Conservation (phyloP, 2,329 filamentous ascomycete species). For the Paracoccidioides brasiliensis region DNA sequence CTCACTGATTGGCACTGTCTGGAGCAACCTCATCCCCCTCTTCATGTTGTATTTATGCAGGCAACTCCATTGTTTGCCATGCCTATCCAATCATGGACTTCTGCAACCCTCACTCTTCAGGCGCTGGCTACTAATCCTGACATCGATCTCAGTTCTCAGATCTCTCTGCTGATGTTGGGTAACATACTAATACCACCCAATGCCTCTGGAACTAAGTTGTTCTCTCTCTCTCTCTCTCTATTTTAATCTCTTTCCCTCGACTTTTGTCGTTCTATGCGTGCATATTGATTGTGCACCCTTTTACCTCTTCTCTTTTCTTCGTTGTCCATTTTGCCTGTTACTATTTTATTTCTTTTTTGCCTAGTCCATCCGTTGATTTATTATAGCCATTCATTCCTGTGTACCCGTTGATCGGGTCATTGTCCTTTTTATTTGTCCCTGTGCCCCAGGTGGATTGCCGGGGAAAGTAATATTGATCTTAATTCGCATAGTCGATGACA, state of each 20-base stretch:
- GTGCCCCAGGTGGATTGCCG: neutral
- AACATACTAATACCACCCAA: neutral
- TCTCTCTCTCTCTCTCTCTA: constrained; percentile 17
- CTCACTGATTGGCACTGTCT: neutral
- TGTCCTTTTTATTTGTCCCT: neutral
- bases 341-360: constrained; percentile 12
- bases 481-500: neutral
- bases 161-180: neutral
- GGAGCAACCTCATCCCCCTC: neutral
- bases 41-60: neutral
- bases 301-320: constrained; percentile 14
- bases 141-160: neutral
- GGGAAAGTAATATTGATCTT: neutral
- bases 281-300: constrained; percentile 16
- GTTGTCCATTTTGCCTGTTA: constrained; percentile 12
- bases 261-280: constrained; percentile 14
- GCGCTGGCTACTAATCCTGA: neutral
- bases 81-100: neutral
- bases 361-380: neutral
- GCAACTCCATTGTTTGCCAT: neutral
- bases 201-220: neutral
- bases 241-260: constrained; percentile 14
- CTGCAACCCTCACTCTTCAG: neutral
- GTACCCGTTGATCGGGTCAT: constrained; percentile 7
- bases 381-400: constrained; percentile 14